A percentile compares a stretch with the other conserved stretches of the same genome.
phyloP scores from a whole-genome alignment of 2,329 filamentous ascomycete species.

The Microsporum ferrugineum region DNA sequence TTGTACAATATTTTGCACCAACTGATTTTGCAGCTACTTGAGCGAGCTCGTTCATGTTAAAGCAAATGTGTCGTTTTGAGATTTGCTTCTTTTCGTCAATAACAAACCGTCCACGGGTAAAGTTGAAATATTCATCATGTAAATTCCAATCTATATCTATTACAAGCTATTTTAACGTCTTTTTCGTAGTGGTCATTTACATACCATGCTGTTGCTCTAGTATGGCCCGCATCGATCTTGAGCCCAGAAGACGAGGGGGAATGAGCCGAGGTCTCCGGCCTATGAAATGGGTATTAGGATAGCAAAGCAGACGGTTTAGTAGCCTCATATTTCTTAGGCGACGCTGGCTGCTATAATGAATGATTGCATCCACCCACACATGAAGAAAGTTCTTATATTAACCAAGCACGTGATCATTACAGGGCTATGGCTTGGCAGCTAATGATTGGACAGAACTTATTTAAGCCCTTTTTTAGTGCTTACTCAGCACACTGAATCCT shows the following conservation, averaged over 20 bases:
- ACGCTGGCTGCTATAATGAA: background rate
- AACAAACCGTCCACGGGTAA: slow-evolving; percentile 9
- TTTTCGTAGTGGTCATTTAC: background rate
- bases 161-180: background rate
- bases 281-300: background rate
- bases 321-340: background rate
- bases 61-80: slow-evolving; percentile 11
- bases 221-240: background rate
- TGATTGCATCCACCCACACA: background rate
- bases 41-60: slow-evolving; percentile 27
- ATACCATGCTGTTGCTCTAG: background rate
- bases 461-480: no score
- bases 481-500: no score
- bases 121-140: slow-evolving; percentile 5
- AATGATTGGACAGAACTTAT: no score
- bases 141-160: background rate
- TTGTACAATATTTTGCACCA: slow-evolving; percentile 16
- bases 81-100: slow-evolving; percentile 7
- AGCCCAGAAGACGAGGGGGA: background rate
- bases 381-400: background rate
- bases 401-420: background rate
- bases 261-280: background rate
- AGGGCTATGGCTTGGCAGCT: no score
- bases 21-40: slow-evolving; percentile 21
- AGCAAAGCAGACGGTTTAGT: background rate